phyloP scores from a whole-genome alignment of 257 asterid species.

The Forsythia suspensa region DNA sequence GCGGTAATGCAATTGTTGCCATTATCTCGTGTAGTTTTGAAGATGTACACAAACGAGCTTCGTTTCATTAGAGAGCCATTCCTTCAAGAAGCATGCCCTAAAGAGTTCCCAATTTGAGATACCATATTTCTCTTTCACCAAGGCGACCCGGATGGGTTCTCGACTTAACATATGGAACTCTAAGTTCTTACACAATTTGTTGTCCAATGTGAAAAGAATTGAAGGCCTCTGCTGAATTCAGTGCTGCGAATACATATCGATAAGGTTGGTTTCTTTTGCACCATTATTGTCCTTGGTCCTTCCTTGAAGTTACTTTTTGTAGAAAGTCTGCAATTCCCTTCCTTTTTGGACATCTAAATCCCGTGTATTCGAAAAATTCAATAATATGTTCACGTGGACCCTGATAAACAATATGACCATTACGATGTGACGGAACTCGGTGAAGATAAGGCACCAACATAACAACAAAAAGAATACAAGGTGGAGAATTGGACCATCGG shows the following conservation, averaged over 20 bases:
- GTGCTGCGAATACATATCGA: constrained; percentile 12
- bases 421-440: too few relatives aligned
- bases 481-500: too few relatives aligned
- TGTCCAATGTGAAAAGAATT: constrained; percentile 20
- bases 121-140: constrained; percentile 9
- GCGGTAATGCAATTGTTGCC: not conserved
- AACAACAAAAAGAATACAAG: too few relatives aligned
- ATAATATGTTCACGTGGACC: constrained; percentile 5
- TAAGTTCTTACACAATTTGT: constrained; percentile 21
- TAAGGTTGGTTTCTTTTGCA: not conserved
- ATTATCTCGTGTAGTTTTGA: constrained; percentile 4
- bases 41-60: not conserved
- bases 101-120: constrained; percentile 1
- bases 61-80: constrained; percentile 5
- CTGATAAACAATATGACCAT: constrained; percentile 4
- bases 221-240: constrained; percentile 16
- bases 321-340: constrained; percentile 6
- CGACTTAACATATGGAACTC: constrained; percentile 25
- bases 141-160: constrained; percentile 17
- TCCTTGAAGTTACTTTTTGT: constrained; percentile 7
- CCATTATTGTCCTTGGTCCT: constrained; percentile 9
- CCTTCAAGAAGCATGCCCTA: not conserved
- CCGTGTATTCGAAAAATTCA: not conserved
- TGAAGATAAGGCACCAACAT: too few relatives aligned
- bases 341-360: constrained; percentile 10